Base-by-base conservation (phyloP, 2,329 filamentous ascomycete species). In the Didymella arachidicola region DNA sequence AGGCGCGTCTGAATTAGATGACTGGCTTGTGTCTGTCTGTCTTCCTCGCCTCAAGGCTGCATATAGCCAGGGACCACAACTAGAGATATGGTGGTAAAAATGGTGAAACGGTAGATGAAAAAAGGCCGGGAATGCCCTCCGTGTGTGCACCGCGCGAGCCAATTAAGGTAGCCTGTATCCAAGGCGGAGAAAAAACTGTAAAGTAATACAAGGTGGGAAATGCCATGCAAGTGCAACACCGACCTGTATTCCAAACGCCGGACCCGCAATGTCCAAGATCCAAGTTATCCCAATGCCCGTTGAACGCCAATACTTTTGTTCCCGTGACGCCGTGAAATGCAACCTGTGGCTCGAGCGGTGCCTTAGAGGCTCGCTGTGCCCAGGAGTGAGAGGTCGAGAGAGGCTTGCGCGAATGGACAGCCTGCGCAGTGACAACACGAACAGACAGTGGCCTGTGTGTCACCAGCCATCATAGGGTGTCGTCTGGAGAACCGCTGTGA, bases 321-420 rank as follows among this genome's bases (percentile, higher is more conserved):
- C 71, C 75, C 71, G 64, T 72, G 73, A 77, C 77, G 75, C 77
- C 77, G 66, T 77, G 54, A 76, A 77, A 78, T 78, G 77, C 75
- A 75, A 67, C 67, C 69, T 70, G 65, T 63, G 62, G 69, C 60
- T 62, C 53, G 62, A 65, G 64, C 61, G 59, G 58, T 52, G 42
- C 52, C 58, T 44, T 52, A 50, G 51, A 58, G 62, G 69, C 61
- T 65, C 57, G 50, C 46, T 60, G 55, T 59, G 63, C 66, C 60
- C 54, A 63, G 59, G 63, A 64, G 57, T 61, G 58, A 66, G 58
- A 58, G 53, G 61, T 61, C 55, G 64, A 66, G 67, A 61, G 52
- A 65, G 58, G 63, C 54, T 53, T 65, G 65, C 61, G 66, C 59
- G 57, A 59, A 51, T 54, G 60, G 64, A 63, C 63, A 68, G 60